Conservation (phyloP, 2,329 filamentous ascomycete species). For the Exutisphaerella laricina region DNA sequence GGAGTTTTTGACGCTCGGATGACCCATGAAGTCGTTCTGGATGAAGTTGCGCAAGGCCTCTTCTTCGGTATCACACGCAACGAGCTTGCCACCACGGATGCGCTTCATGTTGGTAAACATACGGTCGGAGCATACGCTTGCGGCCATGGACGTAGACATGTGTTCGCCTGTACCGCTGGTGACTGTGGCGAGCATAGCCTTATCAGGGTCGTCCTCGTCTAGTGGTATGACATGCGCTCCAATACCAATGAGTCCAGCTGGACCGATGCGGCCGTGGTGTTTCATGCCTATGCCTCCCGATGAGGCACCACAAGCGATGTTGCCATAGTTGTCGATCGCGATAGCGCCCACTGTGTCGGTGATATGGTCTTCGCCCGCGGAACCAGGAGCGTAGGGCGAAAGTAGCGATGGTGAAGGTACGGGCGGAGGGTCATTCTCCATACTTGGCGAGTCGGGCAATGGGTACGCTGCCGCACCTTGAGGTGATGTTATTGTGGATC, state of each 20-base stretch:
- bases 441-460: background rate
- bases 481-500: background rate
- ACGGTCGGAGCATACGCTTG: conserved; percentile 76
- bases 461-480: background rate
- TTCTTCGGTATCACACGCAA: conserved; percentile 45
- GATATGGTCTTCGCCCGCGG: conserved; percentile 53
- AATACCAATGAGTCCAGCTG: conserved; percentile 85
- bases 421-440: background rate
- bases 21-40: conserved; percentile 83
- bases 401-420: conserved; percentile 1
- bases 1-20: conserved; percentile 76
- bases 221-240: conserved; percentile 83
- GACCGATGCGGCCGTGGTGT: conserved; percentile 82
- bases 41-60: conserved; percentile 74
- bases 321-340: conserved; percentile 76
- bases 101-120: conserved; percentile 64
- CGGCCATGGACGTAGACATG: conserved; percentile 93
- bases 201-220: conserved; percentile 63
- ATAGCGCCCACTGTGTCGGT: conserved; percentile 96
- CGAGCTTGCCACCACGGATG: conserved; percentile 54
- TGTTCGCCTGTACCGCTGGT: conserved; percentile 96
- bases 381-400: background rate
- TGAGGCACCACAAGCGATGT: conserved; percentile 90
- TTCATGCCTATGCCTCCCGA: conserved; percentile 99
- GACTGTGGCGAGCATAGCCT: conserved; percentile 70